Conservation (phyloP, 805 yeast species). For the Kodamaea sagamina region DNA sequence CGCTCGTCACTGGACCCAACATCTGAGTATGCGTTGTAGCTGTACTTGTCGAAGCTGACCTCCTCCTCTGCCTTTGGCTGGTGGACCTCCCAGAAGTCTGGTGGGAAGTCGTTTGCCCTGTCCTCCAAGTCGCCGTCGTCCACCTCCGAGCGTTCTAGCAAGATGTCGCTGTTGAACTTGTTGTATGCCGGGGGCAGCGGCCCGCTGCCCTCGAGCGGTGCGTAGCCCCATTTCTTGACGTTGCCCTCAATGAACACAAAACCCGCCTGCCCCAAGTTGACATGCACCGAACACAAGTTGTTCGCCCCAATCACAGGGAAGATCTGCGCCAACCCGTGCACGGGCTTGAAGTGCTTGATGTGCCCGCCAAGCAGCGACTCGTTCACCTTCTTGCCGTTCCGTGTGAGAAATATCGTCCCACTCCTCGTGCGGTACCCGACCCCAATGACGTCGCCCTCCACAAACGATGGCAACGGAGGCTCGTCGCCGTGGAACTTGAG, state of each 20-base stretch:
- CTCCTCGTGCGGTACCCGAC: conserved; percentile 81
- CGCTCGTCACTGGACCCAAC: conserved; percentile 40
- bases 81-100: conserved; percentile 52
- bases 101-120: conserved; percentile 54
- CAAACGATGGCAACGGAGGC: conserved; percentile 56
- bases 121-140: conserved; percentile 50
- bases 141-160: conserved; percentile 65
- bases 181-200: conserved; percentile 95
- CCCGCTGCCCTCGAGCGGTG: conserved; percentile 83
- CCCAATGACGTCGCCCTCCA: conserved; percentile 90
- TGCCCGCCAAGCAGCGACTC: conserved; percentile 85
- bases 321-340: conserved; percentile 44
- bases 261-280: conserved; percentile 86
- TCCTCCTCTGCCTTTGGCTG: conserved; percentile 14
- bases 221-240: conserved; percentile 94
- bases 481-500: conserved; percentile 40
- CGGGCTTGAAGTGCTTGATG: conserved; percentile 64
- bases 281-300: conserved; percentile 79
- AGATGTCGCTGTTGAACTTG: conserved; percentile 71
- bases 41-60: conserved; percentile 30
- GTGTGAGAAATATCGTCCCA: conserved; percentile 88
- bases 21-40: conserved; percentile 44
- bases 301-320: conserved; percentile 91
- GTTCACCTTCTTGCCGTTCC: conserved; percentile 86
- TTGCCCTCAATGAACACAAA: conserved; percentile 90